Base-by-base conservation (phyloP, 169 alveolate genomes). In the Plasmodium berghei region DNA sequence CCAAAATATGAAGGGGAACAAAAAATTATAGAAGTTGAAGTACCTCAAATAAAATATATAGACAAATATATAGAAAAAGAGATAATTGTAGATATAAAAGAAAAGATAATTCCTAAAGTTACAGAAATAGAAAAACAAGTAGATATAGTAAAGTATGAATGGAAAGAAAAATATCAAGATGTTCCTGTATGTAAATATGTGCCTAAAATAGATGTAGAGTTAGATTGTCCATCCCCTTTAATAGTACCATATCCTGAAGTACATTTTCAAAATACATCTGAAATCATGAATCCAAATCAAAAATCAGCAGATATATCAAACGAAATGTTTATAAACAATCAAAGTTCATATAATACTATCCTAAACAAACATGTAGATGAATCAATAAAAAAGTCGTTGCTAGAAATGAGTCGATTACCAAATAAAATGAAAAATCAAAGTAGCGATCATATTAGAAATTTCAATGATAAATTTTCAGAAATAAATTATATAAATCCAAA, bases 1-100 rank as follows among this genome's bases (percentile, higher is more conserved):
- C 96, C 97, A 52, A 95, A 95, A 88, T 95, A 94, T 89, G 95
- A 94, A 75, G 97, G 97, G 34, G 96, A 95, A 89, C 97, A 95
- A 69, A 90, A 94, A 55, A 92, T 95, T 9, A 92, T 95, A 75
- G 94, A 95, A 90, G 93, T 95, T 26, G 97, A 93, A 71, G 94
- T 95, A 4, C 96, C 97, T 54, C 96, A 94, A 92, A 93, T 95
- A 54, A 94, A 95, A 86, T 95, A 95, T 85, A 75, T 92, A 64
- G 96, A 95, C 70, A 94, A 91, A 46, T 94, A 73, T 74, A 95
- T 95, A n/a, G 97, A 95, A 71, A 95, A 95, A 67, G 97, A 95
- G 70, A 96, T 95, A 49, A 93, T 95, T 26, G 97, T 95, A n/a
- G 97, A 95, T 62, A 94, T 95, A 66, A 92, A 94, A 83, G 97